Conservation (phyloP, 1,284 basidiomycete species). For the Cryptococcus sp. region DNA sequence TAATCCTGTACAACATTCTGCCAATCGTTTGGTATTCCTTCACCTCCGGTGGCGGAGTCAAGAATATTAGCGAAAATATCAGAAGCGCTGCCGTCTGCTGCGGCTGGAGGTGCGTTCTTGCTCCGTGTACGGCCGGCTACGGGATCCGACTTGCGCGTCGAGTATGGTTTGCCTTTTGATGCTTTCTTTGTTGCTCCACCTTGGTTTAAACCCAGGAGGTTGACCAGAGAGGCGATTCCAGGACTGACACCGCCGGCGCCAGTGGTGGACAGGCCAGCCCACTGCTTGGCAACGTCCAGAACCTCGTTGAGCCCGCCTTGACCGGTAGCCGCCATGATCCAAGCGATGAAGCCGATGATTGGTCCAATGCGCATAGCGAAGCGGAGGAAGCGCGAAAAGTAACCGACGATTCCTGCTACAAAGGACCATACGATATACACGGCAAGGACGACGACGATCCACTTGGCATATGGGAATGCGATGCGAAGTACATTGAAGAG, state of each 20-base stretch:
- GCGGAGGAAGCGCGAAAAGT: conserved; percentile 42
- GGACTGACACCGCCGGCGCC: conserved; percentile 7
- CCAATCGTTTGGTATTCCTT: conserved; percentile 3
- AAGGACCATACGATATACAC: conserved; percentile 44
- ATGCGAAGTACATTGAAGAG: conserved; percentile 38
- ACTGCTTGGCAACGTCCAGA: conserved; percentile 40
- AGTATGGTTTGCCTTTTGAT: not conserved
- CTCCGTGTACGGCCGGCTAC: not conserved
- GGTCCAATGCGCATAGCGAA: conserved; percentile 44
- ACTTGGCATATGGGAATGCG: conserved; percentile 40
- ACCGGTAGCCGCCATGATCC: conserved; percentile 46
- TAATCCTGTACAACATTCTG: conserved; percentile 39
- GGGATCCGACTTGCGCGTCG: not conserved
- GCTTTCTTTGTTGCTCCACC: not conserved
- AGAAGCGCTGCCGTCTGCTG: not conserved
- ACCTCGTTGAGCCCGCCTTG: conserved; percentile 46
- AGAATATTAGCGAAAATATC: conserved; percentile 9
- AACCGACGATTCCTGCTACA: conserved; percentile 36
- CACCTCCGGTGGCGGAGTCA: conserved; percentile 9
- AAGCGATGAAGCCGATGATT: conserved; percentile 40
- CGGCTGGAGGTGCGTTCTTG: not conserved
- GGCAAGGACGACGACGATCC: conserved; percentile 37
- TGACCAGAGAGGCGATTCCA: conserved; percentile 20
- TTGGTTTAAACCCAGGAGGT: conserved; percentile 9
- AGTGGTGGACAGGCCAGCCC: conserved; percentile 25